Percentiles rank a stretch among this genome's conserved stretches.
Conservation (phyloP, 331 rosid genomes). For the Ulmus americana region DNA sequence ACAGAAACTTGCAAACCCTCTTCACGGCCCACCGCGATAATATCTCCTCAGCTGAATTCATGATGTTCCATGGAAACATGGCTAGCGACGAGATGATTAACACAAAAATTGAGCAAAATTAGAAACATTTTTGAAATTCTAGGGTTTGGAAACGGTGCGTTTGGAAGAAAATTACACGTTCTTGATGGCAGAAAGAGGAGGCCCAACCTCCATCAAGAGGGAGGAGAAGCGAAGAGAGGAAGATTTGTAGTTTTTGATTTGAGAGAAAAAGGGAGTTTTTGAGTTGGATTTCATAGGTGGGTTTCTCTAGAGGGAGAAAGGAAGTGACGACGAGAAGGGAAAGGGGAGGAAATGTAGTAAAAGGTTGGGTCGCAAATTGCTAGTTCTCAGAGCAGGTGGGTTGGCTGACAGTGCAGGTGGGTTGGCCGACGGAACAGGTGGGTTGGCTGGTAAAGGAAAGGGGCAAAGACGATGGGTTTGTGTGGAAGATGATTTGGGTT, state of each 20-base stretch:
- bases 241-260: neutral
- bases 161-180: neutral
- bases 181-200: neutral
- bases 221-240: neutral
- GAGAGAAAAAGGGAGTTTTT: neutral
- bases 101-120: neutral
- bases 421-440: too few relatives aligned
- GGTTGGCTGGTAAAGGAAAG: too few relatives aligned
- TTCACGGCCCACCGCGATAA: constrained; percentile 85
- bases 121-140: neutral
- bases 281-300: neutral
- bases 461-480: too few relatives aligned
- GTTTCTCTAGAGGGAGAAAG: too few relatives aligned
- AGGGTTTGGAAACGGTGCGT: constrained; percentile 16
- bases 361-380: too few relatives aligned
- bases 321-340: too few relatives aligned
- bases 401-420: too few relatives aligned
- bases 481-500: too few relatives aligned
- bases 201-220: neutral
- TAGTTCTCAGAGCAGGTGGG: too few relatives aligned
- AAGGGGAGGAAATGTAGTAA: too few relatives aligned
- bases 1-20: constrained; percentile 73
- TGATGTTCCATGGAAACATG: constrained; percentile 87
- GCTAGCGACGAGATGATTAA: constrained; percentile 8
- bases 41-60: constrained; percentile 88